Base-by-base conservation (phyloP, 352 stramenopile genomes). In the Globisporangium solare region DNA sequence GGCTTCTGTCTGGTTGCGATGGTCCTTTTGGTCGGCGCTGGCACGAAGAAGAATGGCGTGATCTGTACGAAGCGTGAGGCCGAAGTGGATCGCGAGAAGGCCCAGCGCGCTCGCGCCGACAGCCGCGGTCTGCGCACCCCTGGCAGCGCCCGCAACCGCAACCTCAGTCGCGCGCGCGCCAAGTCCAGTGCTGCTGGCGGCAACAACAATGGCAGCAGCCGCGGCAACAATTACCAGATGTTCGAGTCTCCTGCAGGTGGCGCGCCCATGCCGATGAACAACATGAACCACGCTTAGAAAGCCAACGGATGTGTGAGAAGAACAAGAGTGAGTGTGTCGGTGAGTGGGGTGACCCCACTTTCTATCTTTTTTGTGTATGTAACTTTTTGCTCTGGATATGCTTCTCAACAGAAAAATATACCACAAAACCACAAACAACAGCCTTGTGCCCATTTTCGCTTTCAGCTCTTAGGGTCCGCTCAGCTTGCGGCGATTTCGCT, bases 1-100 rank as follows among this genome's bases (percentile, higher is more conserved):
- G 71, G 58, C 13, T 69, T 70, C 51, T 76, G 74, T 50, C 63
- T 88, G 15, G 40, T 76, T 12, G 20, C 62, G 1, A 58, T 86
- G 22, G 61, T 83, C 20, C 46, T 88, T 22, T 51, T 88, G 1
- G 20, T 88, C 12, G 71, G 71, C 24, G 75, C 77, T 3, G 73
- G 74, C 37, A 81, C 75, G 8, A 79, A 74, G 63, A 83, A 74
- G 56, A 88, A 88, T 51, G 77, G 77, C 8, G 57, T 88, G 32
- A 82, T 88, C 51, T 81, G 71, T 32, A 79, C 77, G 7, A 72
- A 71, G 49, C n/a, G 46, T 0, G 77, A 88, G 64, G 67, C 66
- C 6, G 32, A 83, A 32, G 61, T 64, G 7, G 77, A 88, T 46
- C 67, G 68, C 14, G 69, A 82, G 27, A 71, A 71, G 21, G 58